phyloP scores from a whole-genome alignment of 257 asterid species.

The Thymus mandschuricus region DNA sequence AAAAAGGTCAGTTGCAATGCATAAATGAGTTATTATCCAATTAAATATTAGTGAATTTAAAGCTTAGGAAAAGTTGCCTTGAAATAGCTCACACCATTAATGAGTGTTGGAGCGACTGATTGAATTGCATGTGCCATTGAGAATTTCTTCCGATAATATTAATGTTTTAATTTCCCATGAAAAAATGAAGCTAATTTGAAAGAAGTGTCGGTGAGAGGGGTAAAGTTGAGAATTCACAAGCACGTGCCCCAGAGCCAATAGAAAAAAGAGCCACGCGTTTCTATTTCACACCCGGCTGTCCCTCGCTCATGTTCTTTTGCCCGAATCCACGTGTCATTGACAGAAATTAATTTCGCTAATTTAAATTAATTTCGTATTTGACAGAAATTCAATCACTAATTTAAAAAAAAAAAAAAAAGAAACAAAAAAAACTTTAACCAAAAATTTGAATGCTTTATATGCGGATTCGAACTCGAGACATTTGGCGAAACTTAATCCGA shows the following conservation, averaged over 20 bases:
- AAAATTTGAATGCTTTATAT: too few relatives aligned
- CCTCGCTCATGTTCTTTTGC: background rate
- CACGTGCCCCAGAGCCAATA: too few relatives aligned
- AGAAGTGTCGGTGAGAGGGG: conserved; percentile 24
- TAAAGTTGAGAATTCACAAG: background rate
- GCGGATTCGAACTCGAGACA: too few relatives aligned
- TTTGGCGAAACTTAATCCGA: too few relatives aligned
- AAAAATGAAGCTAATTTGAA: background rate
- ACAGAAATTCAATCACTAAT: background rate
- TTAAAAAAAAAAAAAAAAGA: too few relatives aligned
- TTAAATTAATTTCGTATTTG: background rate
- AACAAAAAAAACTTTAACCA: too few relatives aligned
- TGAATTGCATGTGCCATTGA: conserved; percentile 21
- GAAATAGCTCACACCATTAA: conserved; percentile 6
- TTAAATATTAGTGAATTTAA: background rate
- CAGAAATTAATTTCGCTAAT: background rate
- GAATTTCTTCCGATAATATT: background rate
- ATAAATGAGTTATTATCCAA: too few relatives aligned
- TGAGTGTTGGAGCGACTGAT: background rate
- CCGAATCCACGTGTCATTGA: background rate
- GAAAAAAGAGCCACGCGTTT: background rate
- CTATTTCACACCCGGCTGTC: background rate
- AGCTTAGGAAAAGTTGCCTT: background rate
- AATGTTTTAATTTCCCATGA: background rate
- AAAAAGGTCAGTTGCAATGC: too few relatives aligned